These are phyloP conservation scores for Tricholoma sp. DNA, from an alignment of 768 basidiomycete species.

Conservation along the genomic window DNA sequence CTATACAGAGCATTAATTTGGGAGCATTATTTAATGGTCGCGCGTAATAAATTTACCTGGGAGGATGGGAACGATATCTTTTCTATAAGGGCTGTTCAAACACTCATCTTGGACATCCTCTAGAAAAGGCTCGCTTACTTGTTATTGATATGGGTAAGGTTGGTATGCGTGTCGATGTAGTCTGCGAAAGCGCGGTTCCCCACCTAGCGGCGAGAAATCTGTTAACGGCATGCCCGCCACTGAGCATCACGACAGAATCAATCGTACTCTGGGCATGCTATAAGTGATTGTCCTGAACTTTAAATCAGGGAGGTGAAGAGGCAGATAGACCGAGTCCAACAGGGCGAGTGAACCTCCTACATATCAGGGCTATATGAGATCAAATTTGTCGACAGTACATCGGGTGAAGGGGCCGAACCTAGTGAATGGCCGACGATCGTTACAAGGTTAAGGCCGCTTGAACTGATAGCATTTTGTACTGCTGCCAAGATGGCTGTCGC, in stretches of 20 bases:
- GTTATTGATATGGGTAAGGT: constrained; percentile 20
- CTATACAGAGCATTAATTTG: constrained; percentile 3
- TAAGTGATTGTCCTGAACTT: constrained; percentile 34
- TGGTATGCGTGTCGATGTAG: constrained; percentile 20
- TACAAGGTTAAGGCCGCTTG: constrained; percentile 30
- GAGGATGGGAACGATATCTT: constrained; percentile 22
- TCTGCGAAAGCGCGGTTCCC: constrained; percentile 30
- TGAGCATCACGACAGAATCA: constrained; percentile 9
- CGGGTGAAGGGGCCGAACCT: constrained; percentile 10
- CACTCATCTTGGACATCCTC: background rate
- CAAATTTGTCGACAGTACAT: constrained; percentile 28
- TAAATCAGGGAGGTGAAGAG: constrained; percentile 41
- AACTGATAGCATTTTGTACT: constrained; percentile 34
- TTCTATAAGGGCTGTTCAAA: background rate
- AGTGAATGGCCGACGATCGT: constrained; percentile 41
- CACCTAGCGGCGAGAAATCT: constrained; percentile 16
- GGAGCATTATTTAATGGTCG: background rate
- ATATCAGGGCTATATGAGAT: constrained; percentile 7
- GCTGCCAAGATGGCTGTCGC: constrained; percentile 39
- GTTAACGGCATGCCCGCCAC: background rate
- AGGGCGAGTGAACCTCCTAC: constrained; percentile 37
- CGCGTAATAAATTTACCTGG: constrained; percentile 16
- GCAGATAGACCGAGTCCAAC: constrained; percentile 47
- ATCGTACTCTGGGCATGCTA: constrained; percentile 37
- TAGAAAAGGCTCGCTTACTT: background rate